Percentiles rank a stretch among this genome's conserved stretches.
Evolutionary conservation across 441 rosid genomes (phyloP).

Genomic region (Dalechampia spathulata): DNA sequence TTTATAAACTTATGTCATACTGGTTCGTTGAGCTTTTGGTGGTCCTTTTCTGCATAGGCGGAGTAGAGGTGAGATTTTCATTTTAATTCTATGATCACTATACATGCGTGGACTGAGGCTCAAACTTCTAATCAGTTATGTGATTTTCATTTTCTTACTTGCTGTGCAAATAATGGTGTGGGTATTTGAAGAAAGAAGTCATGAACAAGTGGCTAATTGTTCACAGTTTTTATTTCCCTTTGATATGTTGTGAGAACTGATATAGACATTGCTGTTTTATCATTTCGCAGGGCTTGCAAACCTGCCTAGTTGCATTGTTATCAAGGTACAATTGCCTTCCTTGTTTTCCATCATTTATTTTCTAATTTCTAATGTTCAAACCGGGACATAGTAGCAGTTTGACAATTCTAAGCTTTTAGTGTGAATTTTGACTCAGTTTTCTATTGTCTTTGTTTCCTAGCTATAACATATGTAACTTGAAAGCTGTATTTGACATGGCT

Average conservation of each 20-base stretch:
- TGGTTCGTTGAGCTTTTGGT: conserved; percentile 91
- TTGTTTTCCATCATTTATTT: too few species aligned
- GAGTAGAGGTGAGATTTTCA: conserved; percentile 65
- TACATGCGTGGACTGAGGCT: too few species aligned
- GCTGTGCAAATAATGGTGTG: conserved; percentile 2
- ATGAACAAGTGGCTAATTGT: too few species aligned
- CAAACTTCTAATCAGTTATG: neutral
- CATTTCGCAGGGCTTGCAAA: conserved; percentile 80
- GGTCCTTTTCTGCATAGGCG: conserved; percentile 94
- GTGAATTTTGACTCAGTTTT: too few species aligned
- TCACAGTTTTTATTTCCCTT: neutral
- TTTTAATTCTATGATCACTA: conserved; percentile 1
- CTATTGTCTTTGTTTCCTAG: too few species aligned
- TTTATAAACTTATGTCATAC: conserved; percentile 85
- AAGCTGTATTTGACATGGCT: too few species aligned
- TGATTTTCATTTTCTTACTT: neutral
- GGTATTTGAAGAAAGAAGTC: neutral
- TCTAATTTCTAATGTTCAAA: too few species aligned
- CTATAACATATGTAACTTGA: too few species aligned
- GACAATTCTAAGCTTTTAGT: too few species aligned
- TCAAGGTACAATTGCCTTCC: conserved; percentile 66
- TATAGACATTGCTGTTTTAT: conserved; percentile 25
- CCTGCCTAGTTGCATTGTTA: conserved; percentile 82
- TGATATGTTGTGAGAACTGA: neutral
- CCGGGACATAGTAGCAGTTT: too few species aligned